Evolutionary conservation across 306 rosid genomes (phyloP).

Genomic region (Sicyos edulis): DNA sequence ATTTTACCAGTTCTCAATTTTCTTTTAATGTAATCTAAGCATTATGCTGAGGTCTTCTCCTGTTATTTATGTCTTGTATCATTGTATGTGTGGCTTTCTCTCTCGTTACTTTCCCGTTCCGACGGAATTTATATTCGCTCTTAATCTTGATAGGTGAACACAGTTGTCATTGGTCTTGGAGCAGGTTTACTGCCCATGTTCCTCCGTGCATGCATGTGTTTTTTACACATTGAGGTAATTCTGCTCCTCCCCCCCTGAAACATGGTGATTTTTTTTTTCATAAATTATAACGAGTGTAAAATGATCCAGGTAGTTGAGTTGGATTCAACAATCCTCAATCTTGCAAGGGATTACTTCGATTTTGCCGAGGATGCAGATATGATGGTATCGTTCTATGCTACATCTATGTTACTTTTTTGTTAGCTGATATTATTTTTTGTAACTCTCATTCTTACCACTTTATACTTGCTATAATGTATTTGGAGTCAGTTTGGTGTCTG

Average conservation of each 20-base stretch:
- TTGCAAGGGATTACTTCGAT: conserved; percentile 68
- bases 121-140: conserved; percentile 24
- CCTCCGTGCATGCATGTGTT: conserved; percentile 65
- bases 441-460: neutral
- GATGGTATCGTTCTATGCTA: conserved; percentile 42
- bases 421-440: neutral
- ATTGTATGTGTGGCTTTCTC: neutral
- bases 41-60: neutral
- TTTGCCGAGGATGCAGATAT: conserved; percentile 61
- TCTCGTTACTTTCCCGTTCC: conserved; percentile 10
- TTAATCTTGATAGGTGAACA: conserved; percentile 62
- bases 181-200: conserved; percentile 97
- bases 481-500: neutral
- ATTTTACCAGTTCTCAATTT: neutral
- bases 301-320: conserved; percentile 74
- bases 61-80: neutral
- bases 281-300: neutral
- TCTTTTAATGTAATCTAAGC: neutral
- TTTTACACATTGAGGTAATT: conserved; percentile 74
- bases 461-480: neutral
- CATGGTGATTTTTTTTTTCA: neutral
- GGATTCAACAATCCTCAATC: conserved; percentile 55
- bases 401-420: neutral
- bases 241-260: neutral
- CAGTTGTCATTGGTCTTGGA: conserved; percentile 83